Percentiles rank a stretch among this genome's conserved stretches.
Conservation (phyloP, 75 land plant genomes). For the Adiantum capillusveneris region DNA sequence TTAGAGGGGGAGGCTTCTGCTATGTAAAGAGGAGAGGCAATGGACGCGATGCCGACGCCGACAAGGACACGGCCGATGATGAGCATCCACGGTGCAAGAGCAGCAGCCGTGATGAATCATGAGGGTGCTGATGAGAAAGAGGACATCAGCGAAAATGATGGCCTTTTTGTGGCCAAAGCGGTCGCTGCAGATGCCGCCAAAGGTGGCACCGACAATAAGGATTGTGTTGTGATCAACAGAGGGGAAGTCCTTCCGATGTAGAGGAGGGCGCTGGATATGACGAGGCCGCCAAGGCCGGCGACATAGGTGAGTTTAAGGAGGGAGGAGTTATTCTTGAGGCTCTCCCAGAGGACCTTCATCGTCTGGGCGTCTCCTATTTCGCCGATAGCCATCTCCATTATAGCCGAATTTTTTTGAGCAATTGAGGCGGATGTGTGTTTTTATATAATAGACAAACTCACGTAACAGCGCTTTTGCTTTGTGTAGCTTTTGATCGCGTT, state of each 20-base stretch:
- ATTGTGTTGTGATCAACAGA: slow-evolving; percentile 14
- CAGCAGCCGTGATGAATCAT: slow-evolving; percentile 38
- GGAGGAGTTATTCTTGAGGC: too few relatives aligned
- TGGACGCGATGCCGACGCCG: slow-evolving; percentile 43
- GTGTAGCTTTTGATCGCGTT: too few relatives aligned
- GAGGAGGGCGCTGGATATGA: slow-evolving; percentile 31
- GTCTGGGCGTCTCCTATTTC: too few relatives aligned
- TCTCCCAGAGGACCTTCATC: too few relatives aligned
- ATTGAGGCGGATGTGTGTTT: too few relatives aligned
- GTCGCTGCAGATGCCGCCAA: slow-evolving; percentile 8
- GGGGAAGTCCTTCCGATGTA: slow-evolving; percentile 25
- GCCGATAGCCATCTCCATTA: too few relatives aligned
- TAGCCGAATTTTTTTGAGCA: too few relatives aligned
- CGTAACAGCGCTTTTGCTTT: too few relatives aligned
- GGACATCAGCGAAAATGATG: slow-evolving; percentile 5
- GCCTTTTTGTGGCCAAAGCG: slow-evolving; percentile 8
- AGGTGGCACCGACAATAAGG: slow-evolving; percentile 8
- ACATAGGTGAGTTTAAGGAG: too few relatives aligned
- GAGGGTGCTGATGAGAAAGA: slow-evolving; percentile 3
- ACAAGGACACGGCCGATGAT: slow-evolving; percentile 34
- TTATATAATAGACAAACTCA: too few relatives aligned
- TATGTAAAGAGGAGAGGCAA: slow-evolving; percentile 44
- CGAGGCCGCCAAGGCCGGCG: slow-evolving; percentile 71
- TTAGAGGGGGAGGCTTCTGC: slow-evolving; percentile 45
- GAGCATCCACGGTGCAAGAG: slow-evolving; percentile 21